Conservation (phyloP, 2,329 filamentous ascomycete genomes). For the Exophiala bonariae region DNA sequence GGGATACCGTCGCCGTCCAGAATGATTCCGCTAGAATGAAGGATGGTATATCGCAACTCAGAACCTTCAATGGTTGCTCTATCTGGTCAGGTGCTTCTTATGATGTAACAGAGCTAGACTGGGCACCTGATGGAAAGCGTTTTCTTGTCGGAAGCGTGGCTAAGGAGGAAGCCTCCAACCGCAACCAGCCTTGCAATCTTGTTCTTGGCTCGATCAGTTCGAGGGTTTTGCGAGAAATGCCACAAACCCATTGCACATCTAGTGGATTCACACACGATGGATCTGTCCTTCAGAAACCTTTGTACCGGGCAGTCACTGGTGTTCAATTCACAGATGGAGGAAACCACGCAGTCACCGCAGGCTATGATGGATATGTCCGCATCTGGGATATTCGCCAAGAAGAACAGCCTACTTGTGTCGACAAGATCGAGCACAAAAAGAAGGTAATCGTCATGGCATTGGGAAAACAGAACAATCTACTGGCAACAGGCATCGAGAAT, state of each 20-base stretch:
- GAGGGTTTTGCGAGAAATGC: constrained; percentile 43
- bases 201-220: constrained; percentile 35
- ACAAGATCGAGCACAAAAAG: constrained; percentile 45
- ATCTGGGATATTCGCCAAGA: constrained; percentile 51
- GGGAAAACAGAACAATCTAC: constrained; percentile 37
- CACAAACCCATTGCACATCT: constrained; percentile 54
- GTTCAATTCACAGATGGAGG: constrained; percentile 53
- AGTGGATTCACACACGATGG: no score
- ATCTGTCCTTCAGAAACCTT: constrained; percentile 30
- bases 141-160: constrained; percentile 62
- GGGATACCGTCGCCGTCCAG: no score
- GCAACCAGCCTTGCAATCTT: constrained; percentile 38
- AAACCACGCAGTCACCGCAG: constrained; percentile 52
- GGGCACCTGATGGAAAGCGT: constrained; percentile 53
- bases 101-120: constrained; percentile 58
- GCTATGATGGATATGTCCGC: constrained; percentile 57
- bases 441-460: constrained; percentile 54
- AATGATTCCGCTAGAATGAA: no score
- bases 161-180: constrained; percentile 42
- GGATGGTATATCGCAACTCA: no score
- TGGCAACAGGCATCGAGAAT: constrained; percentile 50
- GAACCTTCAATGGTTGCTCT: no score
- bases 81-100: constrained; percentile 60
- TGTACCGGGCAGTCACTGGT: constrained; percentile 59
- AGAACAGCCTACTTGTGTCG: constrained; percentile 31